Evolutionary conservation across 805 yeast genomes (phyloP).

Genomic region (Lipomyces spencermartinsiae): DNA sequence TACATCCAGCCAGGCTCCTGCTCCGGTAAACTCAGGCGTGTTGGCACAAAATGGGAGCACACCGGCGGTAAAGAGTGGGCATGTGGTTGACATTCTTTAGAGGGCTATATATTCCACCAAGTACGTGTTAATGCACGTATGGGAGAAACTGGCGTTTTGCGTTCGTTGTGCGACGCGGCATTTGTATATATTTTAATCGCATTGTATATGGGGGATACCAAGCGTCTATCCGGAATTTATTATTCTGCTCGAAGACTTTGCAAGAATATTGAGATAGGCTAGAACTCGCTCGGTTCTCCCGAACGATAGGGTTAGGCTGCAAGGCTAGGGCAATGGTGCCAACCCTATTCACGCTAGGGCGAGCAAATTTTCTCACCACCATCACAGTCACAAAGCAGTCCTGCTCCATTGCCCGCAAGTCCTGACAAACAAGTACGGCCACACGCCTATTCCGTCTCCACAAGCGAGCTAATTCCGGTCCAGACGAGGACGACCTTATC

Average conservation of each 20-base stretch:
- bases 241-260: no score
- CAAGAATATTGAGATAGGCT: no score
- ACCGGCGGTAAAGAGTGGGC: conserved; percentile 4
- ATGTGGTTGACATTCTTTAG: conserved; percentile 5
- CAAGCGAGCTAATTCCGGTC: neutral
- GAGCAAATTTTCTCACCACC: conserved; percentile 10
- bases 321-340: neutral
- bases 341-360: conserved; percentile 1
- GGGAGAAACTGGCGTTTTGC: neutral
- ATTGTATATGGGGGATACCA: neutral
- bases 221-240: neutral
- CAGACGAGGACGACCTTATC: neutral
- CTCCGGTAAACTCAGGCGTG: neutral
- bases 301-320: neutral
- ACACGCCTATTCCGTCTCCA: neutral
- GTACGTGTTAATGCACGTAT: neutral
- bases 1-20: neutral
- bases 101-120: neutral
- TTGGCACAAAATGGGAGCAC: neutral
- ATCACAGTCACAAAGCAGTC: conserved; percentile 17
- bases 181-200: neutral
- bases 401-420: neutral
- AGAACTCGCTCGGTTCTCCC: no score
- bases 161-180: neutral
- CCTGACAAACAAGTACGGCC: neutral